Conservation (phyloP, 805 yeast genomes). For the Candida ipomoeae region DNA sequence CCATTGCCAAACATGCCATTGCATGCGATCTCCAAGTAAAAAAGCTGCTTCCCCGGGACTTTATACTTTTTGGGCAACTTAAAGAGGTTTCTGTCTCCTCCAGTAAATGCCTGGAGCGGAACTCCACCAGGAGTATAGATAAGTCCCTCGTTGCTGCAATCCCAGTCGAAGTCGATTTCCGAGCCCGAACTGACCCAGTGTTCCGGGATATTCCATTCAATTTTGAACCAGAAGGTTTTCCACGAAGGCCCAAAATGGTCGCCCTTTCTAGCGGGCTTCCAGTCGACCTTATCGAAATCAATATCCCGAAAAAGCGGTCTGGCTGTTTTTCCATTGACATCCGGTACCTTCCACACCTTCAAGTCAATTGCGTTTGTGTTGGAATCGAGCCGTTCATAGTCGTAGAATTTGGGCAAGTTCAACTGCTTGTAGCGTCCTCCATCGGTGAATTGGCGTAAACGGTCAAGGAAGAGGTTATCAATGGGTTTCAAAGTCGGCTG, state of each 20-base stretch:
- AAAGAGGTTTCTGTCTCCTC: constrained; percentile 78
- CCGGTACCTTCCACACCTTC: constrained; percentile 71
- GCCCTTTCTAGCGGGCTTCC: constrained; percentile 61
- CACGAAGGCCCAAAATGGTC: constrained; percentile 90
- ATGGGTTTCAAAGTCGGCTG: constrained; percentile 75
- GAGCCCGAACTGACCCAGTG: constrained; percentile 46
- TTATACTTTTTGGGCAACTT: constrained; percentile 47
- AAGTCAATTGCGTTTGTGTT: constrained; percentile 46
- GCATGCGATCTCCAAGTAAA: constrained; percentile 86
- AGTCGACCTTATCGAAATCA: constrained; percentile 45
- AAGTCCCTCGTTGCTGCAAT: constrained; percentile 81
- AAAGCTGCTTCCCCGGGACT: constrained; percentile 51
- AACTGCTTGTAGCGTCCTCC: constrained; percentile 72
- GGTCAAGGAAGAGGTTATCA: constrained; percentile 64
- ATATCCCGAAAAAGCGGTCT: constrained; percentile 61
- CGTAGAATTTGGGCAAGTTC: constrained; percentile 81
- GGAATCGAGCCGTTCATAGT: constrained; percentile 50
- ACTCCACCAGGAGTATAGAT: constrained; percentile 63
- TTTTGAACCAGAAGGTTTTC: constrained; percentile 93
- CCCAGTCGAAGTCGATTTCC: constrained; percentile 72
- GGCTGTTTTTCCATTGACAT: constrained; percentile 42
- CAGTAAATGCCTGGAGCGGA: constrained; percentile 81
- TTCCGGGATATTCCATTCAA: constrained; percentile 60
- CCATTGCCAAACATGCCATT: constrained; percentile 88
- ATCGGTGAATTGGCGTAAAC: constrained; percentile 73